These are phyloP conservation scores for Syzygium aqueum DNA, from an alignment of 345 rosid genomes.

Conservation along the genomic window DNA sequence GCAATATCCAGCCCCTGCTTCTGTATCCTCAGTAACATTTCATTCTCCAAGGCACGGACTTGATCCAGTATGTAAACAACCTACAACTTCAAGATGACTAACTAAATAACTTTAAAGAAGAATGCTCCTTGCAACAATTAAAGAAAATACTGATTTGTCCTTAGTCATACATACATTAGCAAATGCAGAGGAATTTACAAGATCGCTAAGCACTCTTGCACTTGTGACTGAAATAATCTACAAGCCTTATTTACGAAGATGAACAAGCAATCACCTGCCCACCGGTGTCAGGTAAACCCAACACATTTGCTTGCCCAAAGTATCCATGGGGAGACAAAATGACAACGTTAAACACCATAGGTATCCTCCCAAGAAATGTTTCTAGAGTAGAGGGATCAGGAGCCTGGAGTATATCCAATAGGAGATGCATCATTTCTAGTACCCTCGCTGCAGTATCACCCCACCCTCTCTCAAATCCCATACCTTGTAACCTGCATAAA, in stretches of 20 bases:
- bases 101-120: background rate
- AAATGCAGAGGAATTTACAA: background rate
- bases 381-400: constrained; percentile 92
- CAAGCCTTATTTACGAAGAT: background rate
- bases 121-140: background rate
- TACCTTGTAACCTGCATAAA: constrained; percentile 56
- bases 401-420: constrained; percentile 89
- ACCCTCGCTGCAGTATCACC: constrained; percentile 85
- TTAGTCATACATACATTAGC: background rate
- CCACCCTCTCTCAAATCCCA: constrained; percentile 99
- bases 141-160: background rate
- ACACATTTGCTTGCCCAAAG: constrained; percentile 99
- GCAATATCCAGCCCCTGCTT: constrained; percentile 79
- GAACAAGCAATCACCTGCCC: constrained; percentile 56
- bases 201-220: background rate
- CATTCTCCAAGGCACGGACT: constrained; percentile 91
- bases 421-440: constrained; percentile 73
- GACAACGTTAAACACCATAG: constrained; percentile 93
- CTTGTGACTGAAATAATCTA: background rate
- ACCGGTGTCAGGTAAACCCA: constrained; percentile 98
- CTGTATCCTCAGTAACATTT: constrained; percentile 82
- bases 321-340: constrained; percentile 96
- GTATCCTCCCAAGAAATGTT: constrained; percentile 88
- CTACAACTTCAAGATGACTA: constrained; percentile 20
- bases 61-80: constrained; percentile 95